phyloP scores from a whole-genome alignment of 306 rosid species.

The Trichosanthes truncata region DNA sequence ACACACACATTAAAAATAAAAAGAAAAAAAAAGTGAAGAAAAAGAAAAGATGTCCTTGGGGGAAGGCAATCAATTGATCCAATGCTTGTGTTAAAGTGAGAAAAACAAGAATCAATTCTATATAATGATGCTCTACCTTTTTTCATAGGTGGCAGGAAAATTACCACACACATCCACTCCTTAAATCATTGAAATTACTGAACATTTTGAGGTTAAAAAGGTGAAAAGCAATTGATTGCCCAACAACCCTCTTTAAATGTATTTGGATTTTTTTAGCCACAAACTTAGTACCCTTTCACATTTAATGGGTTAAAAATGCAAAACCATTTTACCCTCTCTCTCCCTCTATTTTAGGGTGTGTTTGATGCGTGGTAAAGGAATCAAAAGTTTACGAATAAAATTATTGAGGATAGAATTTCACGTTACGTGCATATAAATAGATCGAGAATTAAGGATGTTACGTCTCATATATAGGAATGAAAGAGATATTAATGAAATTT shows the following conservation, averaged over 20 bases:
- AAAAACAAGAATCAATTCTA: slow-evolving; percentile 4
- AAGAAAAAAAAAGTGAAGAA: neutral
- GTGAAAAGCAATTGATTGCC: neutral
- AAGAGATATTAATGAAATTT: neutral
- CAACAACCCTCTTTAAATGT: neutral
- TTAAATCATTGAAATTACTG: slow-evolving; percentile 8
- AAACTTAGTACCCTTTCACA: neutral
- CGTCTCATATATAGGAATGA: neutral
- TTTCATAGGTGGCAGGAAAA: neutral
- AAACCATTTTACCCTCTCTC: neutral
- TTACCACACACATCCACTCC: neutral
- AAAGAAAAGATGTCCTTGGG: neutral
- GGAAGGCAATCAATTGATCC: slow-evolving; percentile 2
- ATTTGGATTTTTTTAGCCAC: neutral
- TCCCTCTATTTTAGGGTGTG: neutral
- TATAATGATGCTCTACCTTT: neutral
- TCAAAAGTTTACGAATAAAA: neutral
- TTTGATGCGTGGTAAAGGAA: neutral
- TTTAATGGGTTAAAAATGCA: neutral
- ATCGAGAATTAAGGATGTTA: too few relatives aligned
- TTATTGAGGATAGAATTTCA: neutral
- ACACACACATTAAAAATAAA: neutral
- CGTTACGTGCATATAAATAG: too few relatives aligned
- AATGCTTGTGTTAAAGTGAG: neutral
- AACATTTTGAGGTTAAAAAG: neutral